Evolutionary conservation across 805 yeast genomes (phyloP), one percentile per base, ranked within the genome.

Genomic region (Ogataea zsoltii): DNA sequence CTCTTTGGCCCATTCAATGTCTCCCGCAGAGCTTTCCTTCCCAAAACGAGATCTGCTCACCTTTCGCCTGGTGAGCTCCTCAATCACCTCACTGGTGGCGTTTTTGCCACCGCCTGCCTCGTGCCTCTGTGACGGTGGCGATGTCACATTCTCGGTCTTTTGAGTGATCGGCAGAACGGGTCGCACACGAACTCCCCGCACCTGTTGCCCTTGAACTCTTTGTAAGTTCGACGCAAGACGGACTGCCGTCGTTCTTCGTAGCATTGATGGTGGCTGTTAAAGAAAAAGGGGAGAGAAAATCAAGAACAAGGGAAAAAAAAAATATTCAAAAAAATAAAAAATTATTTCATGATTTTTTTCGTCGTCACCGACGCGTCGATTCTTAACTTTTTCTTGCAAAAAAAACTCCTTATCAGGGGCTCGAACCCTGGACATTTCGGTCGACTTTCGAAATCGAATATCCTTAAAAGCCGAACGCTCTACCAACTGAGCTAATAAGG

Each of bases 401-500:
- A 48, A 42, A 33, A 37, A 51, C 78, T 74, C 78, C 78, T 70
- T 63, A 72, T 71, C 77, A 72, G 79, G 79, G 79, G 79, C 79
- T 74, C 77, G 79, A 74, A 74, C 79, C 79, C 79, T 72, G 77
- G 79, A 74, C 79, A 72, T 74, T 75, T 75, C 76, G 77, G 77
- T 73, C 64, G 65, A 62, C 69, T 65, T 60, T 49, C 55, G 56
- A 47, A 51, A 41, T 34, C 33, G 48, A 45, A 46, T 46, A 48
- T 51, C 62, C 72, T 62, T 75, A 75, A 75, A 76, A 77, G 82
- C 80, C 81, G 80, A 76, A 76, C 81, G 81, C 81, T 77, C 81
- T 75, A 77, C 81, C 82, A 76, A 77, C 81, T 76, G 82, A 77
- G 81, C 82, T 77, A 77, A 68, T 66, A 58, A 63, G 73, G 74